A percentile compares a stretch with the other conserved stretches of the same genome.
phyloP scores from a whole-genome alignment of 2,329 filamentous ascomycete species.

The Aspergillus melleus region DNA sequence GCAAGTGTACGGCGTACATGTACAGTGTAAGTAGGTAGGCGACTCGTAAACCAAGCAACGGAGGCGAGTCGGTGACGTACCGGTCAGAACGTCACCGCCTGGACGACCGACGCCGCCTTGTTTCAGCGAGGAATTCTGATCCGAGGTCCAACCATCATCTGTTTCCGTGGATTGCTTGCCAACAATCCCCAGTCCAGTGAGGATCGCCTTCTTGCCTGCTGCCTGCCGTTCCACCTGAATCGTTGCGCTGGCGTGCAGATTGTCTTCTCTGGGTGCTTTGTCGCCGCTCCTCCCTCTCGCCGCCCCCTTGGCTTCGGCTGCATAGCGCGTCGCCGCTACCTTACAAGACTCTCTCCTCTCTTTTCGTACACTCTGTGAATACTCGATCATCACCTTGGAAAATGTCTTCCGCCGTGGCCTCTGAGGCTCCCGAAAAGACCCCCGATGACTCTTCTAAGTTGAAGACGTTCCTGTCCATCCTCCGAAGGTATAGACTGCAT shows the following conservation, averaged over 20 bases:
- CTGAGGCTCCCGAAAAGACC: conserved; percentile 51
- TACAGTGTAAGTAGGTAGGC: no score
- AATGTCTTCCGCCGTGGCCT: conserved; percentile 33
- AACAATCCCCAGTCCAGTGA: background rate
- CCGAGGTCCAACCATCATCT: background rate
- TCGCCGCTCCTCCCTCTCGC: background rate
- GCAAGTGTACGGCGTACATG: no score
- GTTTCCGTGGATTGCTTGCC: background rate
- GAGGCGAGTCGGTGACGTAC: conserved; percentile 3
- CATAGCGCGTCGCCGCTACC: background rate
- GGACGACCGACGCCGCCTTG: conserved; percentile 7
- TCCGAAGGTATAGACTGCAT: conserved; percentile 68
- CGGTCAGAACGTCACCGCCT: conserved; percentile 22
- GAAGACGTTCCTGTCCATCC: conserved; percentile 80
- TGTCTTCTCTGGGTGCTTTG: background rate
- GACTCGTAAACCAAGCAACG: no score
- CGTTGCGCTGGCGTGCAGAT: background rate
- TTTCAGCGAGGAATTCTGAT: conserved; percentile 8
- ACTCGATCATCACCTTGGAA: conserved; percentile 3
- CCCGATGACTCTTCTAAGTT: conserved; percentile 84
- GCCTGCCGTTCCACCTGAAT: background rate
- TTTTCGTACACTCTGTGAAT: background rate
- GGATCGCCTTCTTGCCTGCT: background rate
- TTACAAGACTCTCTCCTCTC: background rate
- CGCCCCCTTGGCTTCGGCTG: conserved; percentile 2